Evolutionary conservation across 75 land plant species (phyloP).

Genomic region (Larix kaempferi): DNA sequence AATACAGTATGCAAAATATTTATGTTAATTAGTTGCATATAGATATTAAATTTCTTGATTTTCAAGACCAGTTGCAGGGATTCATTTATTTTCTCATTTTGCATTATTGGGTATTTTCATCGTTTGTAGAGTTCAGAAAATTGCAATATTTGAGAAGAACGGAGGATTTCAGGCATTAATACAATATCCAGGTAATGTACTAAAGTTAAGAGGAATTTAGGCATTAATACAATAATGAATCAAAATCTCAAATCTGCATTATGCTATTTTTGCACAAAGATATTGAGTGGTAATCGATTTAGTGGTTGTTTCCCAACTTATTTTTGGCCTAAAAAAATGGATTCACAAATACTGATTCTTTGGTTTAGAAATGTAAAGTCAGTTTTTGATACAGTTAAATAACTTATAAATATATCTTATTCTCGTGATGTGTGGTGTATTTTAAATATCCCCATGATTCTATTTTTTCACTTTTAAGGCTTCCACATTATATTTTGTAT

Average conservation of each 20-base stretch:
- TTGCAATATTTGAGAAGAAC: conserved; percentile 83
- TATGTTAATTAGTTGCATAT: background rate
- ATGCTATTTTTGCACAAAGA: background rate
- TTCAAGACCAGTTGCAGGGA: background rate
- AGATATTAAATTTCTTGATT: background rate
- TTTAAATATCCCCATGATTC: too few species aligned
- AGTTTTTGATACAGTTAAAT: background rate
- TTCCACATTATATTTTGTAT: too few species aligned
- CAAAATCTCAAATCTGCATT: background rate
- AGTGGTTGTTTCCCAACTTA: background rate
- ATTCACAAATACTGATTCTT: background rate
- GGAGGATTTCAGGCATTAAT: conserved; percentile 70
- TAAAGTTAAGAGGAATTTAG: background rate
- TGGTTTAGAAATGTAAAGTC: background rate
- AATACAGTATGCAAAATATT: conserved; percentile 46
- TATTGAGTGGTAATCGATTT: background rate
- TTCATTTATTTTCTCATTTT: conserved; percentile 1
- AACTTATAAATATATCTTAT: background rate
- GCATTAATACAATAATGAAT: background rate
- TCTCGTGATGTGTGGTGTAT: too few species aligned
- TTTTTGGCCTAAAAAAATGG: background rate
- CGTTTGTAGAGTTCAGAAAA: conserved; percentile 72
- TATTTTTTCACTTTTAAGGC: too few species aligned
- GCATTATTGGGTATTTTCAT: conserved; percentile 57
- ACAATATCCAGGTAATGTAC: conserved; percentile 61